These are phyloP conservation scores for Paxillus involutus DNA, from an alignment of 768 basidiomycete species.

Conservation along the genomic window DNA sequence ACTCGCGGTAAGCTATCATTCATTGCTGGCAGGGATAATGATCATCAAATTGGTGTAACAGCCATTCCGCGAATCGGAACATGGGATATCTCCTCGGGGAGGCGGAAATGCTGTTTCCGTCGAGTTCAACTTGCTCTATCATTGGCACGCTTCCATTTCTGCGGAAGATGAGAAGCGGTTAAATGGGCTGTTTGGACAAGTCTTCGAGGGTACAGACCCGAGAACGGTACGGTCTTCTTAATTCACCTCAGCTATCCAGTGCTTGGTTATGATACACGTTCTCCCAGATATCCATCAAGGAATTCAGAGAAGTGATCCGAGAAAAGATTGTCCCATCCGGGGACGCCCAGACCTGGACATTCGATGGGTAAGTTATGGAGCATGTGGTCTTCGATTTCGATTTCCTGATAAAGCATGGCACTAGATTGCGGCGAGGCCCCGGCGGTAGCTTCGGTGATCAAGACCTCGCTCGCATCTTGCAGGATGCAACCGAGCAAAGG, in stretches of 20 bases:
- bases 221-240: constrained; percentile 31
- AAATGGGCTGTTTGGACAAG: constrained; percentile 40
- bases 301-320: constrained; percentile 18
- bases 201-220: constrained; percentile 44
- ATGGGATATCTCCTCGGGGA: constrained; percentile 59
- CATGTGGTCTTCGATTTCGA: background rate
- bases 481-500: constrained; percentile 55
- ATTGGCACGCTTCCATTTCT: constrained; percentile 67
- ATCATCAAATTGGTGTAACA: constrained; percentile 20
- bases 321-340: constrained; percentile 7
- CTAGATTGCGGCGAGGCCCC: constrained; percentile 48
- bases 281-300: constrained; percentile 16
- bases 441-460: constrained; percentile 61
- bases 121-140: constrained; percentile 66
- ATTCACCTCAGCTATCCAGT: background rate
- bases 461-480: constrained; percentile 62
- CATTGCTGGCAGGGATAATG: background rate
- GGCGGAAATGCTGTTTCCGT: constrained; percentile 75
- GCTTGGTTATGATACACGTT: background rate
- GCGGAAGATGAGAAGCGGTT: constrained; percentile 57
- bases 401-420: background rate
- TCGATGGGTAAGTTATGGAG: constrained; percentile 39
- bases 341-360: constrained; percentile 50
- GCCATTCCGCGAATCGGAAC: constrained; percentile 50
- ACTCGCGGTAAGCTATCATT: constrained; percentile 43